A percentile compares a stretch with the other conserved stretches of the same genome.
phyloP scores from a whole-genome alignment of 139 green algal species.

The Chlamydomonas sphaeroides region DNA sequence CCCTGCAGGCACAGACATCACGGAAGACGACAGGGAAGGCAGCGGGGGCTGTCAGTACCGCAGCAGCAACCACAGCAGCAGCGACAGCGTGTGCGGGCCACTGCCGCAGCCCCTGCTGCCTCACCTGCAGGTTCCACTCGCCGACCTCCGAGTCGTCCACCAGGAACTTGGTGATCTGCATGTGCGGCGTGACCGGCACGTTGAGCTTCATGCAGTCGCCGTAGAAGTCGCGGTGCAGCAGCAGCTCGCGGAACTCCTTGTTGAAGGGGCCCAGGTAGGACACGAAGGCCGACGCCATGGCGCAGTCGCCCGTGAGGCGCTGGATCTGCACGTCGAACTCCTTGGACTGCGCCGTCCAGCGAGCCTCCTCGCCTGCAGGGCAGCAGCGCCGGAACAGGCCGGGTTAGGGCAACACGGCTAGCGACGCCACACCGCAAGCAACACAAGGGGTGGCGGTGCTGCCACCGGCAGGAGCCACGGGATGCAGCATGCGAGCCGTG shows the following conservation, averaged over 20 bases:
- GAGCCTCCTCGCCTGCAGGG: slow-evolving; percentile 82
- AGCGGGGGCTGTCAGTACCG: no score
- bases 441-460: no score
- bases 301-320: slow-evolving; percentile 90
- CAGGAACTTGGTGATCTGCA: slow-evolving; percentile 89
- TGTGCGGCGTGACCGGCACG: slow-evolving; percentile 82
- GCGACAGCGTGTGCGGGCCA: no score
- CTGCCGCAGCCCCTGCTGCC: background rate
- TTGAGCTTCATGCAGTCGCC: slow-evolving; percentile 74
- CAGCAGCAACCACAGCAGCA: no score
- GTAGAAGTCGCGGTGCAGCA: slow-evolving; percentile 87
- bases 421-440: no score
- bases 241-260: slow-evolving; percentile 93
- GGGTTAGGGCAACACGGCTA: no score
- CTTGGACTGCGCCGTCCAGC: slow-evolving; percentile 90
- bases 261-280: slow-evolving; percentile 96
- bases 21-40: no score
- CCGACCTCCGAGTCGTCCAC: slow-evolving; percentile 90
- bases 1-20: slow-evolving; percentile 62
- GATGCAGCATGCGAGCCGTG: no score
- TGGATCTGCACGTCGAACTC: slow-evolving; percentile 88
- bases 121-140: slow-evolving; percentile 82
- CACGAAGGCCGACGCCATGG: slow-evolving; percentile 84
- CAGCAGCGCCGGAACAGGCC: no score
- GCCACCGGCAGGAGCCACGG: no score